Conservation (phyloP, 1,284 basidiomycete species). For the Malassezia globosa region DNA sequence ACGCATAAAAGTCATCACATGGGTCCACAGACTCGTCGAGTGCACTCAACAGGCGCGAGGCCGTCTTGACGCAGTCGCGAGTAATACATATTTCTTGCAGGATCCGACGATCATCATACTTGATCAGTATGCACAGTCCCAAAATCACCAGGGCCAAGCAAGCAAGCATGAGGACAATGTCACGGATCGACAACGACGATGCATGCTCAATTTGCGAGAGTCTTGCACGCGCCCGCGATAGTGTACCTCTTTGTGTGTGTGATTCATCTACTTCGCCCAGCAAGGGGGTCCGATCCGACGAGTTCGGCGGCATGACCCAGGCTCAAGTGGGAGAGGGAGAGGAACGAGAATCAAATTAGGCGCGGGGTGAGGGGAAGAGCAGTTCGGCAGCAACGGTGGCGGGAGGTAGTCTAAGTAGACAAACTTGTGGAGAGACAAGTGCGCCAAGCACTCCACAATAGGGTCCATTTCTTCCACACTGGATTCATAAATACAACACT, state of each 20-base stretch:
- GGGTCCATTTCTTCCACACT: too few relatives aligned
- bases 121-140: neutral
- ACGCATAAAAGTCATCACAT: conserved; percentile 90
- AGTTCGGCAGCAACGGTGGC: too few relatives aligned
- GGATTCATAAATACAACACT: too few relatives aligned
- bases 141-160: neutral
- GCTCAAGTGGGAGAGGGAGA: too few relatives aligned
- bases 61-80: conserved; percentile 67
- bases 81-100: conserved; percentile 57
- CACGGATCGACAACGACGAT: neutral
- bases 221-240: neutral
- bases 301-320: neutral
- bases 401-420: too few relatives aligned
- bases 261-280: neutral
- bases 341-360: too few relatives aligned
- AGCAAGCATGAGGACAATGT: neutral
- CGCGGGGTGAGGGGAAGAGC: too few relatives aligned
- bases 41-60: conserved; percentile 67
- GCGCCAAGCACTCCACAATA: too few relatives aligned
- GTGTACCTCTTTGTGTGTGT: too few relatives aligned
- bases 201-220: neutral
- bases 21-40: conserved; percentile 76
- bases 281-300: neutral
- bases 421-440: too few relatives aligned
- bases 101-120: neutral